A percentile compares a stretch with the other conserved stretches of the same genome.
Conservation (phyloP, 2,329 filamentous ascomycete species). For the Hypoxylon sp. region DNA sequence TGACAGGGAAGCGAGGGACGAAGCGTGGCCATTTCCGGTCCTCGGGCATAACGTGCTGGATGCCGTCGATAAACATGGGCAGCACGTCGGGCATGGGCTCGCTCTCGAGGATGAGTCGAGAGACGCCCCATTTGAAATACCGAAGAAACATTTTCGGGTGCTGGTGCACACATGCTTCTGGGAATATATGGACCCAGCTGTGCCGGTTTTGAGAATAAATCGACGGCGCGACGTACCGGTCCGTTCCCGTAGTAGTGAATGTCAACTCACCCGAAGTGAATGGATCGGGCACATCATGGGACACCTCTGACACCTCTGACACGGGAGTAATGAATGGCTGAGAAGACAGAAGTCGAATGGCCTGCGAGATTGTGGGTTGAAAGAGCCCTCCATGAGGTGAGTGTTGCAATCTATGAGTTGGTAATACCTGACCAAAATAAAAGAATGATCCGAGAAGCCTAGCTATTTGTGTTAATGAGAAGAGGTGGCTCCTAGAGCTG, state of each 20-base stretch:
- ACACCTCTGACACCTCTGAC: conserved; percentile 31
- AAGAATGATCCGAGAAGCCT: conserved; percentile 85
- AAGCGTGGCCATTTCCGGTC: conserved; percentile 83
- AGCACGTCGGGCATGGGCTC: conserved; percentile 90
- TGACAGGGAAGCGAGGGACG: conserved; percentile 80
- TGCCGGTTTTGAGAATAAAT: conserved; percentile 78
- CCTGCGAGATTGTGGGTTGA: conserved; percentile 89
- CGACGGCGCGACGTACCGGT: conserved; percentile 79
- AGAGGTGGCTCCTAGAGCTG: not conserved
- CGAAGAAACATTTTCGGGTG: conserved; percentile 83
- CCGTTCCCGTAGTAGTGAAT: conserved; percentile 77
- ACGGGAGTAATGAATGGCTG: conserved; percentile 60
- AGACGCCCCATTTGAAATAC: conserved; percentile 99
- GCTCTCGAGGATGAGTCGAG: conserved; percentile 89
- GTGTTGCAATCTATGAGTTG: conserved; percentile 85
- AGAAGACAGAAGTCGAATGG: conserved; percentile 83
- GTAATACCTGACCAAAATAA: conserved; percentile 88
- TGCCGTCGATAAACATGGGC: conserved; percentile 94
- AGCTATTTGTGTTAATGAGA: conserved; percentile 34
- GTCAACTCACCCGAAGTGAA: conserved; percentile 64
- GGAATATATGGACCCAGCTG: conserved; percentile 95
- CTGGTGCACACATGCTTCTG: conserved; percentile 95
- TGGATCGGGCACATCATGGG: conserved; percentile 63
- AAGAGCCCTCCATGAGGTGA: conserved; percentile 87
- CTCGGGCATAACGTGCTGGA: conserved; percentile 90